A percentile compares a stretch with the other conserved stretches of the same genome.
These are phyloP conservation scores for Lenwebbia sp. DNA, from an alignment of 345 rosid species.

Conservation along the genomic window DNA sequence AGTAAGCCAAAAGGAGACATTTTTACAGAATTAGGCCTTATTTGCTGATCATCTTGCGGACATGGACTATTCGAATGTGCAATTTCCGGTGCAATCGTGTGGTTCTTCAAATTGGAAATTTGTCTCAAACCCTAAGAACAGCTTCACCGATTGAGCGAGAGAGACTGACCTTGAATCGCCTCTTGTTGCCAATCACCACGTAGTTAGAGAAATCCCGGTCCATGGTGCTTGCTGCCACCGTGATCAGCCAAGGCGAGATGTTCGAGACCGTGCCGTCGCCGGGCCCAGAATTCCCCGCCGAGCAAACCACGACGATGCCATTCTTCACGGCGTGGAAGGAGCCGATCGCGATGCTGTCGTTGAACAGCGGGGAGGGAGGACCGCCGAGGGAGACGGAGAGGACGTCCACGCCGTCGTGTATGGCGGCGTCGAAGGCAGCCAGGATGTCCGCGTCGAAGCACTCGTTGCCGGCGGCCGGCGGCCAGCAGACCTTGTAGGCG, in stretches of 20 bases:
- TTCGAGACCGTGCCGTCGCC: conserved; percentile 46
- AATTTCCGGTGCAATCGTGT: neutral
- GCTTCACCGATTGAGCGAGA: neutral
- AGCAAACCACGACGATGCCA: conserved; percentile 51
- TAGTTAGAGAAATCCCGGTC: conserved; percentile 73
- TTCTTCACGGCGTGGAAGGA: conserved; percentile 67
- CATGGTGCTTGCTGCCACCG: conserved; percentile 83
- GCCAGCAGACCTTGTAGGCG: conserved; percentile 88
- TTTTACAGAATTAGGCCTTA: neutral
- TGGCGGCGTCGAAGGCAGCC: conserved; percentile 62
- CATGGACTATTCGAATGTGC: neutral
- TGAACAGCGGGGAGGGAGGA: conserved; percentile 21
- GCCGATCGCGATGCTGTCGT: conserved; percentile 59
- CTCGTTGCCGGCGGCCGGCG: conserved; percentile 17
- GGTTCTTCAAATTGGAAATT: neutral
- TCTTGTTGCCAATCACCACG: conserved; percentile 46
- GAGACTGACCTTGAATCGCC: conserved; percentile 42
- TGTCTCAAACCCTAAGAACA: neutral
- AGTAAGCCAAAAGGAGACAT: neutral
- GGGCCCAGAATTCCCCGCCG: conserved; percentile 88
- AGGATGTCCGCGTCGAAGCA: conserved; percentile 76
- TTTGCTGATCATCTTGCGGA: neutral
- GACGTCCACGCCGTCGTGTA: conserved; percentile 70
- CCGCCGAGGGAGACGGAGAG: conserved; percentile 70
- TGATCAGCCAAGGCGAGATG: conserved; percentile 80